A percentile compares a stretch with the other conserved stretches of the same genome.
Evolutionary conservation across 352 stramenopile species (phyloP).

Genomic region (Globisporangium heterothallicum): DNA sequence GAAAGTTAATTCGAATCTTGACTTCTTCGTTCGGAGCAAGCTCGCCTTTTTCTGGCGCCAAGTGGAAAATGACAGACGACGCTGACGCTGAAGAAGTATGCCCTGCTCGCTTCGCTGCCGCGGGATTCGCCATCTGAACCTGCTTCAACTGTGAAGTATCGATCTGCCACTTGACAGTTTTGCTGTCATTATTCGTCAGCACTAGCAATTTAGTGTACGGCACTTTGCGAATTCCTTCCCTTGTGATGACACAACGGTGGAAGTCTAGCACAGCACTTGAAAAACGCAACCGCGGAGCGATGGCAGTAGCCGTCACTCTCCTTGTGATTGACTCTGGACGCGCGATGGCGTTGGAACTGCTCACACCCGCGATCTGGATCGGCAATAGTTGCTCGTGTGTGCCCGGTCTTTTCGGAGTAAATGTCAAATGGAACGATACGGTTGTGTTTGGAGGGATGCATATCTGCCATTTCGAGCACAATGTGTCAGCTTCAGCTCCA

Average conservation of each 20-base stretch:
- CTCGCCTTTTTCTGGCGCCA: slow-evolving; percentile 75
- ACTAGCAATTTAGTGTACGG: slow-evolving; percentile 80
- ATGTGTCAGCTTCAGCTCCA: slow-evolving; percentile 11
- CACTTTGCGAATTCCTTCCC: slow-evolving; percentile 80
- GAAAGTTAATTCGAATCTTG: slow-evolving; percentile 83
- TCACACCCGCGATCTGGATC: slow-evolving; percentile 65
- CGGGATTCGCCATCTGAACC: slow-evolving; percentile 12
- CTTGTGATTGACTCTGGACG: slow-evolving; percentile 29
- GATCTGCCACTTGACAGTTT: slow-evolving; percentile 72
- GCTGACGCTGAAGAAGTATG: slow-evolving; percentile 28
- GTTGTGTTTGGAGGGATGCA: slow-evolving; percentile 59
- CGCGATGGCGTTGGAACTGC: slow-evolving; percentile 12
- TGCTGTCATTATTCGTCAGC: slow-evolving; percentile 68
- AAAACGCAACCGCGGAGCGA: slow-evolving; percentile 69
- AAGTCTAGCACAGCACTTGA: slow-evolving; percentile 76
- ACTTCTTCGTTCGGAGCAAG: slow-evolving; percentile 72
- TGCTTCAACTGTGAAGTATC: slow-evolving; percentile 46
- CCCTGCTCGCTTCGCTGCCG: slow-evolving; percentile 21
- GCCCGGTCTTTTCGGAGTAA: slow-evolving; percentile 41
- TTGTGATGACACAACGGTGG: slow-evolving; percentile 75
- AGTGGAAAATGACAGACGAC: slow-evolving; percentile 57
- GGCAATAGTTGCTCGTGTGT: slow-evolving; percentile 62
- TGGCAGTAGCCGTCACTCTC: slow-evolving; percentile 39
- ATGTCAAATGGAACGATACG: slow-evolving; percentile 70
- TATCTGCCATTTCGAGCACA: slow-evolving; percentile 65